Base-by-base conservation (phyloP, 306 rosid genomes). In the Phaseolus lunatus region DNA sequence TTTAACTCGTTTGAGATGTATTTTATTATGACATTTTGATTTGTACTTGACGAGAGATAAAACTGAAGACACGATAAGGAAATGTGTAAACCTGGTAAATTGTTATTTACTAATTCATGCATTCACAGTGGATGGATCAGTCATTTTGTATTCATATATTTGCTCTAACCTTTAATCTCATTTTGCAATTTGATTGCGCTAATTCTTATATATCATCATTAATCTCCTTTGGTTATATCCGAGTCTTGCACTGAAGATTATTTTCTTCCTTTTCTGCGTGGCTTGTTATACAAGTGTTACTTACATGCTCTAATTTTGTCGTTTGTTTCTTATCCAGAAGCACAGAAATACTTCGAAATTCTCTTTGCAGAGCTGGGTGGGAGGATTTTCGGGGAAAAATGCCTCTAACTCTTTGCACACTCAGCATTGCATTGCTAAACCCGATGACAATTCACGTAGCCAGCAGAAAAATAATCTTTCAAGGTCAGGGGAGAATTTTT, bases 311-410 rank as follows among this genome's bases (percentile, higher is more conserved):
- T 75, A 77, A 53, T 54, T 64, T 13, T 58, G 19, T 5, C 71
- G 35, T 67, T 81, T 76, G 53, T 26, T 79, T 74, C 63, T 77
- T 81, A n/a, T 80, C 39, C 89, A 94, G 98, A 94, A 90, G 80
- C 96, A 94, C 63, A 88, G 95, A 84, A 94, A 87, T 80, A 85
- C 88, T 79, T 92, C 97, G 20, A 94, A 94, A 72, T 85, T 90
- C 82, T 90, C 97, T 43, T 72, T 90, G 81, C 97, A 92, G 83
- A 85, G 93, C 81, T 92, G 95, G 94, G 94, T 86, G 80, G 97
- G 98, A 45, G 96, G 90, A 59, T 65, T 87, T 54, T 72, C 93
- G 0, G 98, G 89, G 27, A 87, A 90, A 81, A 86, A 78, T 78
- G 86, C 84, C 15, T 81, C 93, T 45, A 80, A 72, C 70, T 80